These are phyloP conservation scores for Saturnispora saitoi DNA, from an alignment of 805 yeast species.

Conservation along the genomic window DNA sequence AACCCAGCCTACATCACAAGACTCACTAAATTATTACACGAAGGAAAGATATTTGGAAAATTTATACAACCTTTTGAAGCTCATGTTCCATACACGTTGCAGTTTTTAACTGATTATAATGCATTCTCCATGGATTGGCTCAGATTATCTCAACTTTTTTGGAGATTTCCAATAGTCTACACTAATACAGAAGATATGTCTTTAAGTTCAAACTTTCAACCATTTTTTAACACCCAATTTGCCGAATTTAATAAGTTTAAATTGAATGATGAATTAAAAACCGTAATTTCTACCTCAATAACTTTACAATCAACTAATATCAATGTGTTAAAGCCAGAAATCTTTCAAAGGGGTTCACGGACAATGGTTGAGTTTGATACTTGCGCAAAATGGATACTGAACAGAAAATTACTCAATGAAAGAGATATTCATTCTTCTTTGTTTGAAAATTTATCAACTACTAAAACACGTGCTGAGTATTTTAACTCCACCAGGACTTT, in stretches of 20 bases:
- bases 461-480: conserved; percentile 17
- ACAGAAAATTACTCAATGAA: conserved; percentile 38
- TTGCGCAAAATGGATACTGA: conserved; percentile 48
- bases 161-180: conserved; percentile 45
- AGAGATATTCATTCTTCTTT: conserved; percentile 41
- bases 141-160: conserved; percentile 35
- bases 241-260: conserved; percentile 20
- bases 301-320: conserved; percentile 8
- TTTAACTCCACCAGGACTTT: conserved; percentile 45
- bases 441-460: neutral
- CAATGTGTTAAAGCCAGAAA: conserved; percentile 25
- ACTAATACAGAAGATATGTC: neutral
- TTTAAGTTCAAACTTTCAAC: conserved; percentile 10
- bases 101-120: conserved; percentile 77
- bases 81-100: conserved; percentile 69
- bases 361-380: conserved; percentile 68
- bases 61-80: conserved; percentile 57
- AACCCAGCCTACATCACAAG: conserved; percentile 53
- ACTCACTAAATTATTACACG: conserved; percentile 40
- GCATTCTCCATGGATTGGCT: conserved; percentile 82
- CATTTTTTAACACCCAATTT: conserved; percentile 20
- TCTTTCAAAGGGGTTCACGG: conserved; percentile 48
- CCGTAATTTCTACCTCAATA: conserved; percentile 23
- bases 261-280: conserved; percentile 27
- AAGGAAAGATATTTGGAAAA: conserved; percentile 34